Evolutionary conservation across 2,329 filamentous ascomycete genomes (phyloP).

Genomic region (Periconia digitata): DNA sequence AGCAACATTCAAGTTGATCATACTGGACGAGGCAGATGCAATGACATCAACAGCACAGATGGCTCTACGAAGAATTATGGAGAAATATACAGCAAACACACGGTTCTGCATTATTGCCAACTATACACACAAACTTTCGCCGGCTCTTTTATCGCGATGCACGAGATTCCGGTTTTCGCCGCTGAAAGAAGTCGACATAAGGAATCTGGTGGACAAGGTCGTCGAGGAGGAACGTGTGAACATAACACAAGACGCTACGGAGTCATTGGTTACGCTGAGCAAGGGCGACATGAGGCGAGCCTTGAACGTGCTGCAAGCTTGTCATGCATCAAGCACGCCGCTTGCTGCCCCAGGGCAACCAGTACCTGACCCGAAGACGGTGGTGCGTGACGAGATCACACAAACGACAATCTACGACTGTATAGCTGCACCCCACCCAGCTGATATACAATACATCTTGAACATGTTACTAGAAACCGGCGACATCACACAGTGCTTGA

Average conservation of each 20-base stretch:
- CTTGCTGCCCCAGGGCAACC: slow-evolving; percentile 52
- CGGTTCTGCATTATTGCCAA: slow-evolving; percentile 98
- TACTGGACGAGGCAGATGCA: slow-evolving; percentile 97
- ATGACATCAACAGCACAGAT: slow-evolving; percentile 99
- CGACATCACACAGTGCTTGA: slow-evolving; percentile 87
- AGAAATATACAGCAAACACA: slow-evolving; percentile 98
- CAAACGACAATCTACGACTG: slow-evolving; percentile 95
- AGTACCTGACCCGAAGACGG: slow-evolving; percentile 55
- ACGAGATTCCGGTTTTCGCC: slow-evolving; percentile 95
- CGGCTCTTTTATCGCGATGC: slow-evolving; percentile 87
- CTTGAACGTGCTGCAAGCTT: slow-evolving; percentile 93
- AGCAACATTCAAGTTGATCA: slow-evolving; percentile 89
- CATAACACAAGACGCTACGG: slow-evolving; percentile 77
- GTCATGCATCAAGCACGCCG: slow-evolving; percentile 82
- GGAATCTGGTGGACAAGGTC: slow-evolving; percentile 82
- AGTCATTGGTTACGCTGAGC: slow-evolving; percentile 81
- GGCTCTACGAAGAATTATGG: slow-evolving; percentile 96
- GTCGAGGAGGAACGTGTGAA: slow-evolving; percentile 83
- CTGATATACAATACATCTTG: slow-evolving; percentile 82
- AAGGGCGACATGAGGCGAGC: slow-evolving; percentile 96
- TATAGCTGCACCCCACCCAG: slow-evolving; percentile 90
- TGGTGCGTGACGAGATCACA: slow-evolving; percentile 82
- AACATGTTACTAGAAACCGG: slow-evolving; percentile 79
- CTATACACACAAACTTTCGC: slow-evolving; percentile 96
- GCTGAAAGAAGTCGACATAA: slow-evolving; percentile 84